A percentile compares a stretch with the other conserved stretches of the same genome.
phyloP scores from a whole-genome alignment of 1,284 basidiomycete genomes.

The Golubevia pallescens region DNA sequence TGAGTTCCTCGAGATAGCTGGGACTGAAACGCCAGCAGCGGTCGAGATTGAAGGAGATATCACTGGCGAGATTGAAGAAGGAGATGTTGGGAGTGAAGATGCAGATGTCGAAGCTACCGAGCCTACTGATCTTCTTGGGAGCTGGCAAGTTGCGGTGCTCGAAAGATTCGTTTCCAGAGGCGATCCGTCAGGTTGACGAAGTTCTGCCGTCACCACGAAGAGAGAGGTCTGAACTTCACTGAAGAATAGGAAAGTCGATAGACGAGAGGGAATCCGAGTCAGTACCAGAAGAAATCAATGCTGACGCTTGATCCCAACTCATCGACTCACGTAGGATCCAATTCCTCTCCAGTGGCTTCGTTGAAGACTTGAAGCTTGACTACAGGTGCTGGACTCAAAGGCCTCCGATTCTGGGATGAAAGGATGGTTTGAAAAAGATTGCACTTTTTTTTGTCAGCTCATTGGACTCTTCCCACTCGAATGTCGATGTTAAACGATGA shows the following conservation, averaged over 20 bases:
- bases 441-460: no score
- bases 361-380: conserved; percentile 47
- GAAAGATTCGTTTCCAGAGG: neutral
- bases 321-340: conserved; percentile 26
- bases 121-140: conserved; percentile 41
- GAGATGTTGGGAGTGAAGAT: neutral
- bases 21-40: neutral
- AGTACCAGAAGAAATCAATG: neutral
- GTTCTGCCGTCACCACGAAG: conserved; percentile 48
- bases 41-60: neutral
- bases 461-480: no score
- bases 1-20: neutral
- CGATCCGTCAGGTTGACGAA: conserved; percentile 40
- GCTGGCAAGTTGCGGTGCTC: conserved; percentile 20
- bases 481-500: neutral
- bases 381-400: conserved; percentile 48
- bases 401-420: conserved; percentile 35
- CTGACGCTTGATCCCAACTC: neutral
- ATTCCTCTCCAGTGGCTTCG: conserved; percentile 32
- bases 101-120: conserved; percentile 28
- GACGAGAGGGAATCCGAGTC: neutral
- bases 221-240: conserved; percentile 49
- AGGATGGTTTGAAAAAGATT: neutral
- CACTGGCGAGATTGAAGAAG: neutral
- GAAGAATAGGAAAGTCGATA: neutral